These are phyloP conservation scores for Apiotrichum montevideense DNA, from an alignment of 1,284 basidiomycete genomes.

Conservation along the genomic window DNA sequence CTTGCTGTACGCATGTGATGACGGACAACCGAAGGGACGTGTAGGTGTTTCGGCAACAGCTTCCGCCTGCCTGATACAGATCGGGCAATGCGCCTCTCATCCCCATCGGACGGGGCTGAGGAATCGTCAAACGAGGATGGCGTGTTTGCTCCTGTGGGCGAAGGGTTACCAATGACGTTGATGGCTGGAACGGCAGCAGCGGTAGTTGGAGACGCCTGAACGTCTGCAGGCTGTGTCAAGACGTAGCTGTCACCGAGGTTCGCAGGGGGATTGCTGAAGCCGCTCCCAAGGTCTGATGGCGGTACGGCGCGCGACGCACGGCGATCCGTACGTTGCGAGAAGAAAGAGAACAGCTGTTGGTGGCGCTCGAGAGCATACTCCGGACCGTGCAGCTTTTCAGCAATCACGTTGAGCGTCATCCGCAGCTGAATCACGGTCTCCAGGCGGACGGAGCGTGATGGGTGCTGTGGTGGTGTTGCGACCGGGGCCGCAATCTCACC, in stretches of 20 bases:
- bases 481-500: background rate
- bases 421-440: constrained; percentile 76
- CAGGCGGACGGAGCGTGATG: constrained; percentile 3
- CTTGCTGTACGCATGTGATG: background rate
- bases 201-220: constrained; percentile 6
- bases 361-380: constrained; percentile 77
- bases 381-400: constrained; percentile 77
- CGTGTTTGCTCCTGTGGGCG: background rate
- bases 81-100: background rate
- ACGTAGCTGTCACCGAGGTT: constrained; percentile 25
- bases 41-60: constrained; percentile 39
- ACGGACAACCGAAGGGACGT: constrained; percentile 28
- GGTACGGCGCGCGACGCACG: background rate
- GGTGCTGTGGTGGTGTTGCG: background rate
- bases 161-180: background rate
- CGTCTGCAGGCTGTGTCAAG: constrained; percentile 3
- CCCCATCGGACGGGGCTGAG: constrained; percentile 1
- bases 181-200: background rate
- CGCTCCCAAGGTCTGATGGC: background rate
- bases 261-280: background rate
- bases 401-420: constrained; percentile 76
- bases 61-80: constrained; percentile 5
- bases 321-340: constrained; percentile 29
- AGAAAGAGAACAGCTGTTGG: constrained; percentile 82
- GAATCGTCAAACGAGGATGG: constrained; percentile 9